phyloP scores from a whole-genome alignment of 2,329 filamentous ascomycete species.

The Chaetomium globosum region DNA sequence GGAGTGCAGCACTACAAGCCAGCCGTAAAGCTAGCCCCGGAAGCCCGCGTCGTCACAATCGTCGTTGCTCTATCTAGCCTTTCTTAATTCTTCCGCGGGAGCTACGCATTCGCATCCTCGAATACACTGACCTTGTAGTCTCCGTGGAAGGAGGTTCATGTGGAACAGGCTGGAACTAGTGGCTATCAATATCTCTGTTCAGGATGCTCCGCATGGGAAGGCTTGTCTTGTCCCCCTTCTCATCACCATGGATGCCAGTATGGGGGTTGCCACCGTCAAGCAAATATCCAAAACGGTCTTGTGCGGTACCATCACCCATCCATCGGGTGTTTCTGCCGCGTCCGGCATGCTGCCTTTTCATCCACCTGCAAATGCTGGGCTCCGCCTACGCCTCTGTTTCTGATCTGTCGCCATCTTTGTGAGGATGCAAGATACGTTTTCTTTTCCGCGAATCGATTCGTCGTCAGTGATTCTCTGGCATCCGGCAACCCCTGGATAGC shows the following conservation, averaged over 20 bases:
- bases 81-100: slow-evolving; percentile 9
- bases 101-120: slow-evolving; percentile 29
- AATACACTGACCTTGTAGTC: slow-evolving; percentile 33
- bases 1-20: slow-evolving; percentile 1
- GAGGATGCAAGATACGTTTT: slow-evolving; percentile 25
- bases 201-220: background rate
- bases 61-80: background rate
- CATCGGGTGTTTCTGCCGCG: slow-evolving; percentile 25
- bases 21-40: background rate
- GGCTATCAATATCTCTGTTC: background rate
- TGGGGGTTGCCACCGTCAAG: background rate
- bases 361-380: slow-evolving; percentile 29
- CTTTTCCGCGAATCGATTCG: slow-evolving; percentile 27
- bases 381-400: slow-evolving; percentile 27
- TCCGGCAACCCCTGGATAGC: background rate
- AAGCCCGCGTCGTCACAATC: background rate
- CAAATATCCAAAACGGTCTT: background rate
- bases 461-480: slow-evolving; percentile 12
- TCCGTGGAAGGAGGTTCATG: slow-evolving; percentile 31
- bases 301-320: background rate
- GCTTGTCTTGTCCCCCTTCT: background rate
- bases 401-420: slow-evolving; percentile 22
- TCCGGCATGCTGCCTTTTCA: slow-evolving; percentile 26
- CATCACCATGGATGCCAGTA: background rate
- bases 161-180: slow-evolving; percentile 12